Base-by-base conservation (phyloP, 441 rosid genomes). In the Kokia cookei region DNA sequence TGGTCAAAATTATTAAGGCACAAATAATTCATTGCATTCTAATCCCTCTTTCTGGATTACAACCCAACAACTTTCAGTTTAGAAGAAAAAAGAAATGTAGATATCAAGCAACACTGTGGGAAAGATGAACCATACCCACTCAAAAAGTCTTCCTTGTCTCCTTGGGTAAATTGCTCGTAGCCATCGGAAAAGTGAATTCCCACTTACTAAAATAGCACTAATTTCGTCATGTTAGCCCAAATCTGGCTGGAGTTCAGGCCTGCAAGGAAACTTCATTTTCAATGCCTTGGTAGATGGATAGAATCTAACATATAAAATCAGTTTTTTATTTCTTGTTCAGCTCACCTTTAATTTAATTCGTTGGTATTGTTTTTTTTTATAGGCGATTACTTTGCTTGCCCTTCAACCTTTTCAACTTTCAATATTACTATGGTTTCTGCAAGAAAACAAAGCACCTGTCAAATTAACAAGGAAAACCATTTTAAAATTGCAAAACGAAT, bases 381-480 rank as follows among this genome's bases (percentile, higher is more conserved):
- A n/a, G n/a, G 22, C 22, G 0, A 19, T 19, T 19, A 0, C 22
- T 19, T 19, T 19, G 22, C 22, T 19, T 19, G 22, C 22, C 22
- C 22, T 19, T 19, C 22, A 5, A 32, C 37, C 4, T 6, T 32
- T 32, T 32, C 7, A 32, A 32, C 37, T 32, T 32, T 32, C 6
- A 32, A 32, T 32, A 32, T 6, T 4, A 5, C 5, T 32, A 32
- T 32, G 37, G 37, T 32, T 32, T 32, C 47, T n/a, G 15, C 14
- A 79, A 77, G 64, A 59, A 68, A 76, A 72, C 77, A 78, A 32
- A 32, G 37, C 37, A 32, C 37, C 6, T 32, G 37, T 32, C 37
- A 32, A 32, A 32, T 32, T 32, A 14, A 35, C 12, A 27, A 26
- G 24, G 45, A 22, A 32, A 15, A 37, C 14, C 15, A 3, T 22